Percentiles rank a stretch among this genome's conserved stretches.
These are phyloP conservation scores for Mercurialis annua DNA, from an alignment of 345 rosid species.

Conservation along the genomic window DNA sequence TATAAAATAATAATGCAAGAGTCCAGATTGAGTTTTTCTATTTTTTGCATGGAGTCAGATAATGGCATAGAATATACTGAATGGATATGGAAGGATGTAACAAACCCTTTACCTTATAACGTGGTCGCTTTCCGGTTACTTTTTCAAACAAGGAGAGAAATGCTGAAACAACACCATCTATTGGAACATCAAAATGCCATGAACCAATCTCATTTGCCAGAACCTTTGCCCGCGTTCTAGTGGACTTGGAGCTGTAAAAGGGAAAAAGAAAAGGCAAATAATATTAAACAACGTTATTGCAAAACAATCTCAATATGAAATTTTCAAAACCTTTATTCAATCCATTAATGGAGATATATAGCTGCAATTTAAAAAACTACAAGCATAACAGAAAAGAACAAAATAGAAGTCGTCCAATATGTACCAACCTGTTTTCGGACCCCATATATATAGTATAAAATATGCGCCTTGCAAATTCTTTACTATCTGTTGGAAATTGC, in stretches of 20 bases:
- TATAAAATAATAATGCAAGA: neutral
- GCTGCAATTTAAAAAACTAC: neutral
- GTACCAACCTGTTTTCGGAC: conserved; percentile 82
- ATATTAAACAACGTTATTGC: neutral
- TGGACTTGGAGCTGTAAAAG: conserved; percentile 67
- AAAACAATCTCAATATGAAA: neutral
- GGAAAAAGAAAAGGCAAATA: neutral
- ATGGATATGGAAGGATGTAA: neutral
- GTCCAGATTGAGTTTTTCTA: neutral
- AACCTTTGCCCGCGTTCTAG: conserved; percentile 72
- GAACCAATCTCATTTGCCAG: conserved; percentile 91
- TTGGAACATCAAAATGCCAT: conserved; percentile 88
- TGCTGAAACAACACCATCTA: conserved; percentile 83
- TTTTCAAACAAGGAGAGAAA: conserved; percentile 76
- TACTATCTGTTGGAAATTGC: conserved; percentile 76
- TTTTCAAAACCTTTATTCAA: neutral
- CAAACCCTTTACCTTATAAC: conserved; percentile 60
- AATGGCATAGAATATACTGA: neutral
- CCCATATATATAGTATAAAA: conserved; percentile 97
- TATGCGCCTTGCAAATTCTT: conserved; percentile 85
- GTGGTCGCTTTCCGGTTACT: conserved; percentile 82
- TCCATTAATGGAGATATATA: neutral
- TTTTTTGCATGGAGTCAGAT: neutral
- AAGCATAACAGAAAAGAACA: neutral
- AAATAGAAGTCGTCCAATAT: neutral